A percentile compares a stretch with the other conserved stretches of the same genome.
These are phyloP conservation scores for Talaromyces atroroseus DNA, from an alignment of 2,329 filamentous ascomycete species.

Conservation along the genomic window DNA sequence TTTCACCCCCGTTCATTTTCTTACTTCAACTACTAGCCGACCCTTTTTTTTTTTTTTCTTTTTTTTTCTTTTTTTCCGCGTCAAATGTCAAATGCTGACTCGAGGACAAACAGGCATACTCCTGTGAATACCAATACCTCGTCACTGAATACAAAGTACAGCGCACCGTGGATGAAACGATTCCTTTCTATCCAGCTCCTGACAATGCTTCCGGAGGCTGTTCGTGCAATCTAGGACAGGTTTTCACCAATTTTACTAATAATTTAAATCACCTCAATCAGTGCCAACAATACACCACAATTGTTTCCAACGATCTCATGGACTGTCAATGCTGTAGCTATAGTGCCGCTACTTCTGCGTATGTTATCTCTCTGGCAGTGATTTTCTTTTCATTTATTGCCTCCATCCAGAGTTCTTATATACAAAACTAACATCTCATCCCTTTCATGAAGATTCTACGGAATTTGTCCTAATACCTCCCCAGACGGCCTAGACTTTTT, in stretches of 20 bases:
- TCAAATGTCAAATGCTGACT: not conserved
- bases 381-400: too few species aligned
- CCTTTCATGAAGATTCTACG: constrained; percentile 17
- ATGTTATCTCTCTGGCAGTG: constrained; percentile 9
- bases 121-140: constrained; percentile 37
- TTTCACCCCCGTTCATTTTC: not conserved
- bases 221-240: constrained; percentile 33
- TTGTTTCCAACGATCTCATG: constrained; percentile 15
- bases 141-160: constrained; percentile 29
- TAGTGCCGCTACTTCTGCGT: constrained; percentile 33
- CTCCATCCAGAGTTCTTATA: too few species aligned
- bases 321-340: constrained; percentile 32
- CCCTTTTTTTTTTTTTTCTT: too few species aligned
- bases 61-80: too few species aligned
- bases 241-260: constrained; percentile 20
- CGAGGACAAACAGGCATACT: constrained; percentile 25
- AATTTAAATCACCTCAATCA: not conserved
- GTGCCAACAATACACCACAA: not conserved
- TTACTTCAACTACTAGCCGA: too few species aligned
- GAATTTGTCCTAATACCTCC: constrained; percentile 31
- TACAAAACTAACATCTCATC: not conserved
- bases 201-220: constrained; percentile 30
- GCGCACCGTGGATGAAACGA: constrained; percentile 27
- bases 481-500: constrained; percentile 9
- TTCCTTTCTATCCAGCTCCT: constrained; percentile 37